Evolutionary conservation across 208 protist genomes (phyloP).

Genomic region (Naegleria fowleri): DNA sequence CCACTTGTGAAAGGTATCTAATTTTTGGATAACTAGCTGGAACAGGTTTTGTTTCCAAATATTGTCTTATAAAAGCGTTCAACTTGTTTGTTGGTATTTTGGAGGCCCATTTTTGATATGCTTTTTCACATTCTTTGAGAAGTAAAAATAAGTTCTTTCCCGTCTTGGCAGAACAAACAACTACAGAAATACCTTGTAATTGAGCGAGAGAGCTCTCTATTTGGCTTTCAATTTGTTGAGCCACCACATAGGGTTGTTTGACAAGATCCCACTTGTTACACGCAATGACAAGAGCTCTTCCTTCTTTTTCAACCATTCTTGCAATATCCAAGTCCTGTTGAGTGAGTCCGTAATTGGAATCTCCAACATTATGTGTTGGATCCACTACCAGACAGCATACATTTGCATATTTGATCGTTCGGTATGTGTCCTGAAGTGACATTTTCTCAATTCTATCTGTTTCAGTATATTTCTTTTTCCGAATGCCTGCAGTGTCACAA

Average conservation of each 20-base stretch:
- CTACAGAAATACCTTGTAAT: constrained; percentile 16
- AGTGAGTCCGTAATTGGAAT: constrained; percentile 36
- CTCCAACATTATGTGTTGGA: constrained; percentile 35
- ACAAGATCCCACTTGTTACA: constrained; percentile 85
- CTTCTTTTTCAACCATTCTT: constrained; percentile 69
- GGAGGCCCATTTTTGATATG: not conserved
- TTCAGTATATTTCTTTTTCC: constrained; percentile 52
- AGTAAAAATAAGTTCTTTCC: not conserved
- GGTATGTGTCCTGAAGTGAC: constrained; percentile 40
- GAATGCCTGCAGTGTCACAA: constrained; percentile 77
- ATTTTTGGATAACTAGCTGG: constrained; percentile 1
- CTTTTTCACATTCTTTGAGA: not conserved
- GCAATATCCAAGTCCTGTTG: constrained; percentile 74
- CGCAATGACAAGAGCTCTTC: constrained; percentile 70
- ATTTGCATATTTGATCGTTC: constrained; percentile 60
- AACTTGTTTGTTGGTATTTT: not conserved
- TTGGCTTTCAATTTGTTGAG: constrained; percentile 81
- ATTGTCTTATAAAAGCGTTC: not conserved
- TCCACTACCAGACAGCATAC: constrained; percentile 78
- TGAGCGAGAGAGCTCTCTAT: constrained; percentile 55
- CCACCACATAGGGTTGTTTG: constrained; percentile 69
- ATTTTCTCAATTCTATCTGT: constrained; percentile 65
- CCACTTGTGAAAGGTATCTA: not conserved
- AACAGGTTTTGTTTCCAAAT: not conserved
- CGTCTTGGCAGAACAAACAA: not conserved